Conservation (phyloP, 2,329 filamentous ascomycete species). For the Dactylellina drechsleri region DNA sequence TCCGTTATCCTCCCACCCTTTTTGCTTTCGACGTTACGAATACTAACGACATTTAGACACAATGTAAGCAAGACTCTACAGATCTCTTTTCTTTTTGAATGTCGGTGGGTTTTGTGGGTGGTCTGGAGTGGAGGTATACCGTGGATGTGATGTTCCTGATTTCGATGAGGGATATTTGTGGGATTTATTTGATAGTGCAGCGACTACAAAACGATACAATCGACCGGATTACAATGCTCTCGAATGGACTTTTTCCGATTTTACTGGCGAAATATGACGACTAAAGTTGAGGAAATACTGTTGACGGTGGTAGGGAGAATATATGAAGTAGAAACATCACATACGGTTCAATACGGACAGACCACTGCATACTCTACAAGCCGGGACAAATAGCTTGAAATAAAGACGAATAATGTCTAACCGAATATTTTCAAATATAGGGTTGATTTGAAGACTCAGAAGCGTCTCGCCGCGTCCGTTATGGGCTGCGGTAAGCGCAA, state of each 20-base stretch:
- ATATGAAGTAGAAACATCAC: background rate
- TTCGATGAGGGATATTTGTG: slow-evolving; percentile 9
- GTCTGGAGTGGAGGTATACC: slow-evolving; percentile 1
- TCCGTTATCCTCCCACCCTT: slow-evolving; percentile 3
- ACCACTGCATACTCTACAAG: too few species aligned
- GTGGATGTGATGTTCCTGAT: slow-evolving; percentile 7
- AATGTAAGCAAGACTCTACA: slow-evolving; percentile 31
- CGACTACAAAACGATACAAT: background rate
- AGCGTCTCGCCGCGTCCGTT: slow-evolving; percentile 98
- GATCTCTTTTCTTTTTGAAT: slow-evolving; percentile 4
- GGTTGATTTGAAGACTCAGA: slow-evolving; percentile 99
- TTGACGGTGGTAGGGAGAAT: too few species aligned
- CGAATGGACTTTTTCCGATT: too few species aligned
- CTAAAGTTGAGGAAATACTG: background rate
- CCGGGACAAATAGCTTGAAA: background rate
- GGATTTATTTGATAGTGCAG: background rate
- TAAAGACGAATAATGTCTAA: slow-evolving; percentile 23
- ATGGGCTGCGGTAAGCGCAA: slow-evolving; percentile 99
- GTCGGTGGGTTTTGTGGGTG: slow-evolving; percentile 13
- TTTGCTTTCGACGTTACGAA: slow-evolving; percentile 34
- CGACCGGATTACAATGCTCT: too few species aligned
- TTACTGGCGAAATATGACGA: background rate
- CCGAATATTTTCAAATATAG: slow-evolving; percentile 66
- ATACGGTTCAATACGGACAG: background rate
- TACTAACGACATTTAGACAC: slow-evolving; percentile 44